Conservation (phyloP, 1,284 basidiomycete species). For the Psilocybe mexicana region DNA sequence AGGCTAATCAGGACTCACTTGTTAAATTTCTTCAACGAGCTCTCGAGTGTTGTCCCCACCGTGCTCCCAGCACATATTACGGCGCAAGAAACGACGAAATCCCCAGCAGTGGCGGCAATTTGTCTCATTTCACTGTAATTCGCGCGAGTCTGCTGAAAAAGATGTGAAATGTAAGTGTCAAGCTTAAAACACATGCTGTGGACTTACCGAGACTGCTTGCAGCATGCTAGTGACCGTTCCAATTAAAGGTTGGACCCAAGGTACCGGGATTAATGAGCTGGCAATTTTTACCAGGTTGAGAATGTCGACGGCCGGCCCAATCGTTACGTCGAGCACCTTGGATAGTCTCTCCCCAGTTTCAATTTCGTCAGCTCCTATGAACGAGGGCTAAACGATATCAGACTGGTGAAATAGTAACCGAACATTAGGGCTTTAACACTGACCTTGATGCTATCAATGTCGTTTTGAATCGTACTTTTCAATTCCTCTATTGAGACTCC, state of each 20-base stretch:
- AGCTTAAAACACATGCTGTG: not conserved
- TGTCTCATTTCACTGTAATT: slow-evolving; percentile 3
- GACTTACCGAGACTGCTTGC: not conserved
- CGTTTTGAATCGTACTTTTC: too few species aligned
- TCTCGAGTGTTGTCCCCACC: not conserved
- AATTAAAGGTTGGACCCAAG: not conserved
- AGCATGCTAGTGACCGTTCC: not conserved
- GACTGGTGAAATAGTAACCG: too few species aligned
- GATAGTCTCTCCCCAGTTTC: too few species aligned
- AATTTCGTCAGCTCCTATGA: too few species aligned
- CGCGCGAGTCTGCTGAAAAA: not conserved
- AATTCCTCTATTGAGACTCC: too few species aligned
- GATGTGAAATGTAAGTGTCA: not conserved
- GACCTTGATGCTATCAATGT: too few species aligned
- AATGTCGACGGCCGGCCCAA: too few species aligned
- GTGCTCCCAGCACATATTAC: not conserved
- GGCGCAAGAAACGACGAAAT: slow-evolving; percentile 2
- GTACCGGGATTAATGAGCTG: slow-evolving; percentile 3
- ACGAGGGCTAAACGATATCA: too few species aligned
- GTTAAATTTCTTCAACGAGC: too few species aligned
- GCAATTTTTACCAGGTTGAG: not conserved
- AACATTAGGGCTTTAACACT: too few species aligned
- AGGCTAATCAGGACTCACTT: too few species aligned
- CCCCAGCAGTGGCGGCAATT: not conserved
- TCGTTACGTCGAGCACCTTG: too few species aligned